A percentile compares a stretch with the other conserved stretches of the same genome.
These are phyloP conservation scores for Delphinella strobiligena DNA, from an alignment of 2,329 filamentous ascomycete species.

Conservation along the genomic window DNA sequence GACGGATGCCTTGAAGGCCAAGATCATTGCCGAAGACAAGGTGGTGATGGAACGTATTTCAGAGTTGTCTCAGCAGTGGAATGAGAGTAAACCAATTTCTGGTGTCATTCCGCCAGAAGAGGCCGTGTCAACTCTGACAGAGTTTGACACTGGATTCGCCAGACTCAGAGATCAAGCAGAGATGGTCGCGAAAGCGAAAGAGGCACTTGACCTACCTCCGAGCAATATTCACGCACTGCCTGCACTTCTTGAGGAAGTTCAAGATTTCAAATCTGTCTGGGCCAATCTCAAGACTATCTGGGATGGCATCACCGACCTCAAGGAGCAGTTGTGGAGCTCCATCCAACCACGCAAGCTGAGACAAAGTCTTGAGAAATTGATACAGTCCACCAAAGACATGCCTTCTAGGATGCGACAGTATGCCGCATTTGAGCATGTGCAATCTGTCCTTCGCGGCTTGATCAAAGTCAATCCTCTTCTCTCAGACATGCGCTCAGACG, in stretches of 20 bases:
- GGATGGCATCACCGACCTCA: constrained; percentile 87
- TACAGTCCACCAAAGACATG: constrained; percentile 99
- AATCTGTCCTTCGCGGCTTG: constrained; percentile 75
- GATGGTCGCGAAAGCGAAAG: constrained; percentile 93
- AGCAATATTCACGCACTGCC: constrained; percentile 68
- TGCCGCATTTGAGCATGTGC: constrained; percentile 97
- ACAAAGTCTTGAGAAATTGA: constrained; percentile 74
- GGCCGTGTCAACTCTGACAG: constrained; percentile 68
- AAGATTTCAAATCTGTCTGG: constrained; percentile 99
- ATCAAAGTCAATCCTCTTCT: constrained; percentile 85
- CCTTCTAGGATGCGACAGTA: constrained; percentile 98
- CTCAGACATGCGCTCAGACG: constrained; percentile 87
- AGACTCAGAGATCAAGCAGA: constrained; percentile 77
- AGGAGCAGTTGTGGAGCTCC: constrained; percentile 87
- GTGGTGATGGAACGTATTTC: constrained; percentile 78
- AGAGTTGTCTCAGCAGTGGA: constrained; percentile 79
- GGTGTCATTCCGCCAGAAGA: constrained; percentile 84
- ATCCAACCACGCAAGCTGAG: constrained; percentile 91
- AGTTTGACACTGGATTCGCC: constrained; percentile 76
- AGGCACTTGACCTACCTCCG: constrained; percentile 80
- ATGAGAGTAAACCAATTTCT: constrained; percentile 92
- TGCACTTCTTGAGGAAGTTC: constrained; percentile 86
- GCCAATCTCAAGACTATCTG: constrained; percentile 90
- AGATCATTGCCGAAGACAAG: constrained; percentile 88
- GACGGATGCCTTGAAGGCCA: constrained; percentile 84